Percentiles rank a stretch among this genome's conserved stretches.
phyloP scores from a whole-genome alignment of 2,329 filamentous ascomycete genomes.

The Cladosporium colombiae region DNA sequence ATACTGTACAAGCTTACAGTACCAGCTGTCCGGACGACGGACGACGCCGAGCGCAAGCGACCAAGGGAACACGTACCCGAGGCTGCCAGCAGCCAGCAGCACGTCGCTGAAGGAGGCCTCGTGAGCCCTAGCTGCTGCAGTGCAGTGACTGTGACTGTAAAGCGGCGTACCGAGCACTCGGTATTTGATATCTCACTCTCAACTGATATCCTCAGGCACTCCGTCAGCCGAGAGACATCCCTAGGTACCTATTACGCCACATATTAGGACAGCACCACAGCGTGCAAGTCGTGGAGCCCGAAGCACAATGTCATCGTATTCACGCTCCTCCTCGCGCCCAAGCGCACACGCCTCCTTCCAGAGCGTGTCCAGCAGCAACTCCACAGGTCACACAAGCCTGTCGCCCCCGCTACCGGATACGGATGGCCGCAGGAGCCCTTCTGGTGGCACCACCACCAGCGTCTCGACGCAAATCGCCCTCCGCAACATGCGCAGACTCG shows the following conservation, averaged over 20 bases:
- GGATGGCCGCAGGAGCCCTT: conserved; percentile 16
- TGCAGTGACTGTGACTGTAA: background rate
- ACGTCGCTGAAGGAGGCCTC: background rate
- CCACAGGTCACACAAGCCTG: conserved; percentile 16
- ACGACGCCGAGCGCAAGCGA: background rate
- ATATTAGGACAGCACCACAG: background rate
- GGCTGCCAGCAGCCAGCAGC: background rate
- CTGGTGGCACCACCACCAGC: background rate
- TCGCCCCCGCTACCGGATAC: conserved; percentile 2
- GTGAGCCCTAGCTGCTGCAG: conserved; percentile 8
- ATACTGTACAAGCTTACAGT: background rate
- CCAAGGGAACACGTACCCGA: background rate
- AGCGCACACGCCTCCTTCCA: conserved; percentile 7
- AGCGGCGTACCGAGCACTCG: background rate
- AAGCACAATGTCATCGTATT: conserved; percentile 5
- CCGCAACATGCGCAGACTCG: conserved; percentile 30
- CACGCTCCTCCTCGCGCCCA: conserved; percentile 8
- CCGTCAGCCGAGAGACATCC: background rate
- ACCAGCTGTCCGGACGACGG: background rate
- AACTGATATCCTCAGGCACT: background rate
- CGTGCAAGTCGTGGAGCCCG: background rate
- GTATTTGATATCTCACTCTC: background rate
- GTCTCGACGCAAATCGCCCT: conserved; percentile 18
- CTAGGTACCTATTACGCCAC: background rate
- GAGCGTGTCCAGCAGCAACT: conserved; percentile 15